Evolutionary conservation across 2,329 filamentous ascomycete genomes (phyloP), one percentile per base, ranked within the genome.

Genomic region (Ascochyta lentis): DNA sequence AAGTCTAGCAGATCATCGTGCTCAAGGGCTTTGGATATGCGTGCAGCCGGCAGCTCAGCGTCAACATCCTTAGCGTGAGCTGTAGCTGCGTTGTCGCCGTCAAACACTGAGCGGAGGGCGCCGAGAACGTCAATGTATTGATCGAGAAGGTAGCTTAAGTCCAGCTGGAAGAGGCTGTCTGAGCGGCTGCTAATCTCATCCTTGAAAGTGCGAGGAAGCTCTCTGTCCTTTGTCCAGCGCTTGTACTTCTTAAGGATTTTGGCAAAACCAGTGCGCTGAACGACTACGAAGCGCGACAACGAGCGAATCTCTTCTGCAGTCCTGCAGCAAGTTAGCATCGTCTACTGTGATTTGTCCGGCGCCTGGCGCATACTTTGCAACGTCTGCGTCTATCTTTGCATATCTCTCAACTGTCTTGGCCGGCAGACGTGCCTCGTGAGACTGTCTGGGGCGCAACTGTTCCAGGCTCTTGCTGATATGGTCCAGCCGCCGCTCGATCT

Each of bases 171-270:
- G 69, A 94, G 92, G 74, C 88, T 90, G 74, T 88, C 89, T 4
- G 86, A 86, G 50, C 86, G 81, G 45, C 80, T 79, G 43, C 91
- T 80, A 23, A 94, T 77, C 63, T 87, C 84, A 27, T 87, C 82
- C 58, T 84, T 86, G 75, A 95, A 90, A 23, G 87, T 84, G 41
- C 80, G 78, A 57, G 84, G 84, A 22, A 95, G 79, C 0, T 83
- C 81, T 6, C 80, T 80, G 22, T 90, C 92, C 37, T 87, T 86
- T 3, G 91, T 94, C 91, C 91, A 95, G 83, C 92, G 93, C 83
- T 89, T 80, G 77, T 95, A 94, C 72, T 96, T 96, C 73, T 94
- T 95, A 31, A 93, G 79, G 34, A 96, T 88, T 77, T 96, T 96
- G 51, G 86, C 84, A 66, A 96, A 93, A 4, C 89, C 91, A 4